Base-by-base conservation (phyloP, 164 flowering plant genomes). In the Berberis vulgaris region DNA sequence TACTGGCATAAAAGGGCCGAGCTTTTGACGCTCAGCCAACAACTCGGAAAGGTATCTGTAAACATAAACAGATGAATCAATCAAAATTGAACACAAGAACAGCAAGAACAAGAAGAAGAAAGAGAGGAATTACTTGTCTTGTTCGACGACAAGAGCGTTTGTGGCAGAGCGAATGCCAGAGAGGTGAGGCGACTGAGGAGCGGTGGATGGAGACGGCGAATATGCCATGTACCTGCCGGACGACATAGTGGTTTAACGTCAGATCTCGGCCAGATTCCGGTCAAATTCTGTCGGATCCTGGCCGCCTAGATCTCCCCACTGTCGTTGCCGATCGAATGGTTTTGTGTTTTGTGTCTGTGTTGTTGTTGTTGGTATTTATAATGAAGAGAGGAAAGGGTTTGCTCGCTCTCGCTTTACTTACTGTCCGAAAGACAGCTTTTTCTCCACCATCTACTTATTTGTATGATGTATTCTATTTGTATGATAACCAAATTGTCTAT, bases 171-270 rank as follows among this genome's bases (percentile, higher is more conserved):
- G 93, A 56, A 83, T 81, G 55, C 83, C 82, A 47, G 86, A 67
- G 72, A 86, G 68, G 76, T 86, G 91, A 10, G 91, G 96, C n/a
- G 98, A 88, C 76, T 80, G 90, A 65, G 95, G 89, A 0, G 90
- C 86, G 11, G 77, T 79, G 40, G 98, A 87, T 3, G 89, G 96
- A 38, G 98, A 93, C 0, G 97, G 97, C 3, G 98, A 88, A 80
- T 84, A 93, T 2, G 94, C 82, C 98, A 93, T 93, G 67, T 82
- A 92, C 70, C 96, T 82, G 43, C 90, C 92, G 73, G 89, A 84
- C 67, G 83, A 74, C 84, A 84, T 82, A 26, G 26, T 26, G 26
- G 26, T 26, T 26, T 26, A 26, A 26, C 26, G 26, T 26, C 26
- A 26, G 26, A 26, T 26, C 26, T 26, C 26, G 26, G 26, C 26